Evolutionary conservation across 805 yeast genomes (phyloP), one percentile per base, ranked within the genome.

Genomic region (Maudiozyma turicensis): DNA sequence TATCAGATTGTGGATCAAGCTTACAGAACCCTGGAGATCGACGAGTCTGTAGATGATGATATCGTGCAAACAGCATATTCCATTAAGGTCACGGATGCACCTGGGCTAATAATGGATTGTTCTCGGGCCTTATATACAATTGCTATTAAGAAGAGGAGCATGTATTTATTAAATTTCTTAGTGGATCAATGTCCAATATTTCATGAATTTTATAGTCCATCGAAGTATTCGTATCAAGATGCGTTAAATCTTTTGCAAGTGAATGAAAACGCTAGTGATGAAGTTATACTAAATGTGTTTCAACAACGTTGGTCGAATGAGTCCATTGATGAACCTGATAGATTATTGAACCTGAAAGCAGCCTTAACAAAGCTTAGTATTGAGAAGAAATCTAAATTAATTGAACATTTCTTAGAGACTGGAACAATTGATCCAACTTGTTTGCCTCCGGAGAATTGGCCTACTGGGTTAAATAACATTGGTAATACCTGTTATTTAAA

Each of bases 401-500:
- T 88, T 13, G 59, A 62, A 4, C 72, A 79, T 10, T 88, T 74
- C 56, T 66, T 88, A 33, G 71, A 69, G 39, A 72, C 80, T 0
- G 95, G 95, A 0, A 66, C 74, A 20, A 69, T 84, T 37, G 86
- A 84, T 60, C 75, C 80, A 5, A 67, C 74, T 8, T 64, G 75
- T 1, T 64, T 85, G 15, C 82, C 89, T 0, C 76, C 80, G 0
- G 81, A 77, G 13, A 75, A 78, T 45, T 82, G 91, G 78, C 99
- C 99, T 0, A 86, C 88, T 3, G 99, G 99, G 0, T 73, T 93
- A 60, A 86, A 84, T 65, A 93, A 93, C 62, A 90, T 89, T 53
- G 99, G 99, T 28, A 93, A 93, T 63, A 91, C 99, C 0, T 93
- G 99, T 66, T 90, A 90, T 57, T 72, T 93, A 64, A 91, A 93